Evolutionary conservation across 2,329 filamentous ascomycete species (phyloP), one percentile per base, ranked within the genome.

Genomic region (Helotiales sp.): DNA sequence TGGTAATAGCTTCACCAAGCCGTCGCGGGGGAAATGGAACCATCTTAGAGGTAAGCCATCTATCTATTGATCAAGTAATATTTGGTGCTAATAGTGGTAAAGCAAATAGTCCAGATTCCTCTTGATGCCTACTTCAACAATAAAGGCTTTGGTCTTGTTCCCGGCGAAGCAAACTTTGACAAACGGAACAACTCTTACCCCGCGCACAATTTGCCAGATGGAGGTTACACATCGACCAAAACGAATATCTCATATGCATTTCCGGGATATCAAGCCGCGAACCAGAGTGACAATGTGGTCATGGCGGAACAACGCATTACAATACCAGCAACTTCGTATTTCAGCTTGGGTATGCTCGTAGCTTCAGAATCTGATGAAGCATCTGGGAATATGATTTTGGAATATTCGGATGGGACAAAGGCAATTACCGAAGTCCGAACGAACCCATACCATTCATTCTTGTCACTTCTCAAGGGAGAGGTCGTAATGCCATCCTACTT

Each of bases 151-250:
- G 81, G 81, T 2, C 77, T 77, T 0, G 75, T 76, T 13, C 79
- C 82, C 0, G 81, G 81, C 1, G 81, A 84, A 70, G 80, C 82
- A 0, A 75, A 79, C n/a, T 83, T 84, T 65, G 81, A 84, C 63
- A 70, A 66, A 1, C 69, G 79, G 2, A 78, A 79, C 49, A 78
- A 82, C 58, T 82, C 82, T 0, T 84, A 81, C 64, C 81, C 82
- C 6, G 75, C 75, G 13, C 76, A 78, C 1, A 67, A 70, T 17
- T 57, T 79, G 3, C 68, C 66, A 15, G 64, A 72, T 26, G 76
- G 75, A 6, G 74, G 76, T 24, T 83, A 81, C 68, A 79, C 75
- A 4, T 82, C 81, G 1, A 73, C 73, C 3, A 71, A 77, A 7
- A 81, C 81, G 0, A 82, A 82, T 11, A 76, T 83, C 37, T 47